Percentiles rank a stretch among this genome's conserved stretches.
Evolutionary conservation across 345 rosid species (phyloP).

Genomic region (Clarkia xantiana): DNA sequence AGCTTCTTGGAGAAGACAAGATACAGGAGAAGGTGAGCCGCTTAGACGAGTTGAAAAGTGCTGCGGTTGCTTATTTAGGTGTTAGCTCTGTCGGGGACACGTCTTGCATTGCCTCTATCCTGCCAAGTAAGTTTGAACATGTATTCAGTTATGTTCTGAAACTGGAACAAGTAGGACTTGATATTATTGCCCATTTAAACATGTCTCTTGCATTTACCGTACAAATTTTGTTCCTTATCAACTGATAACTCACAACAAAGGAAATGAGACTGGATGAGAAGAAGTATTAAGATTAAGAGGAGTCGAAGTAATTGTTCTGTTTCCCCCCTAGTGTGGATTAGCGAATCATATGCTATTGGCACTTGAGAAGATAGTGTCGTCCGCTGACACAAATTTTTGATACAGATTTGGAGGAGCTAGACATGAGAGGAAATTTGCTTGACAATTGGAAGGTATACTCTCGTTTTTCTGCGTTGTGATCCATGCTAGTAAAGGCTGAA

Average conservation of each 20-base stretch:
- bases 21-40: conserved; percentile 64
- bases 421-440: conserved; percentile 86
- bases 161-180: too few relatives aligned
- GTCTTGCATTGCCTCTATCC: conserved; percentile 22
- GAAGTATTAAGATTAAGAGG: not conserved
- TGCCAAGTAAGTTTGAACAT: conserved; percentile 42
- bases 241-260: too few relatives aligned
- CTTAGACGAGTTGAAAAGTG: conserved; percentile 59
- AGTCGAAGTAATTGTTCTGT: not conserved
- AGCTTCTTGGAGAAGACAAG: conserved; percentile 70
- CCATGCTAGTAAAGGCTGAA: conserved; percentile 2
- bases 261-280: too few relatives aligned
- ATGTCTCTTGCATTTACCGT: too few relatives aligned
- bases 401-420: conserved; percentile 67
- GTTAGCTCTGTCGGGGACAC: conserved; percentile 51
- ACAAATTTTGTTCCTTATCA: too few relatives aligned
- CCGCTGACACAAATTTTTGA: conserved; percentile 3
- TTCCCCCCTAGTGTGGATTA: too few relatives aligned
- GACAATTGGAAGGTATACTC: conserved; percentile 67
- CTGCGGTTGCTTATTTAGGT: conserved; percentile 62
- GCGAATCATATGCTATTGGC: too few relatives aligned
- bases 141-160: too few relatives aligned
- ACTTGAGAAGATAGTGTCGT: too few relatives aligned
- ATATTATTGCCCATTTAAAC: too few relatives aligned
- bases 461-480: conserved; percentile 2